Conservation (phyloP, 345 rosid species). For the Aurinia saxatilis region DNA sequence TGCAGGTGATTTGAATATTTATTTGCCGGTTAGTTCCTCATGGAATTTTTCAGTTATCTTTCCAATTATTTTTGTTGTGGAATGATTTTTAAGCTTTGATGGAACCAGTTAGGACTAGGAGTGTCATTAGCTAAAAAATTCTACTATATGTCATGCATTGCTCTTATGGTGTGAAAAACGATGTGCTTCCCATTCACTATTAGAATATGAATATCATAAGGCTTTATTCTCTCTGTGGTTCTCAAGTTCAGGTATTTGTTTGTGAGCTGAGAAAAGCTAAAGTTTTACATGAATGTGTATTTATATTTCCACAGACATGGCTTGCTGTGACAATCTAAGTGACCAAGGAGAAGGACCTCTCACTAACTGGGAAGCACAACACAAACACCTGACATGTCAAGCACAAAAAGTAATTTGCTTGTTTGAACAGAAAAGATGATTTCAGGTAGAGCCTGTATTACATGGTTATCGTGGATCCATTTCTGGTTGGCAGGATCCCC, state of each 20-base stretch:
- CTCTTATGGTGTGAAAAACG: constrained; percentile 20
- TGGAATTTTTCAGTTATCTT: not conserved
- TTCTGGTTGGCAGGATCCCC: constrained; percentile 23
- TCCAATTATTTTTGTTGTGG: not conserved
- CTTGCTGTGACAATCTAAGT: constrained; percentile 16
- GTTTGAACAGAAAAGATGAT: not conserved
- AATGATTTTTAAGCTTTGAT: not conserved
- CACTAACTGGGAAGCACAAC: constrained; percentile 24
- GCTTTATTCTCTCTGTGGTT: constrained; percentile 28
- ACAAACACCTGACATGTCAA: constrained; percentile 29
- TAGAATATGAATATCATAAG: constrained; percentile 15
- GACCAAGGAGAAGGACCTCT: constrained; percentile 7
- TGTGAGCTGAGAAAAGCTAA: not conserved
- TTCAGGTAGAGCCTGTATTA: too few relatives aligned
- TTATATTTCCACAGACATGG: constrained; percentile 18
- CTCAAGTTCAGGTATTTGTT: constrained; percentile 5
- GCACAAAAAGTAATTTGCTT: constrained; percentile 22
- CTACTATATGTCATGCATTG: not conserved
- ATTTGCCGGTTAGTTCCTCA: not conserved
- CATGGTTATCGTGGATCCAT: not conserved
- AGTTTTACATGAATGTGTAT: not conserved
- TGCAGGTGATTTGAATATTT: not conserved
- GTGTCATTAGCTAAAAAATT: not conserved
- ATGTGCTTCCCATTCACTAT: constrained; percentile 30
- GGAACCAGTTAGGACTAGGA: not conserved